phyloP scores from a whole-genome alignment of 164 flowering plant species.

The Vitis cinerea region DNA sequence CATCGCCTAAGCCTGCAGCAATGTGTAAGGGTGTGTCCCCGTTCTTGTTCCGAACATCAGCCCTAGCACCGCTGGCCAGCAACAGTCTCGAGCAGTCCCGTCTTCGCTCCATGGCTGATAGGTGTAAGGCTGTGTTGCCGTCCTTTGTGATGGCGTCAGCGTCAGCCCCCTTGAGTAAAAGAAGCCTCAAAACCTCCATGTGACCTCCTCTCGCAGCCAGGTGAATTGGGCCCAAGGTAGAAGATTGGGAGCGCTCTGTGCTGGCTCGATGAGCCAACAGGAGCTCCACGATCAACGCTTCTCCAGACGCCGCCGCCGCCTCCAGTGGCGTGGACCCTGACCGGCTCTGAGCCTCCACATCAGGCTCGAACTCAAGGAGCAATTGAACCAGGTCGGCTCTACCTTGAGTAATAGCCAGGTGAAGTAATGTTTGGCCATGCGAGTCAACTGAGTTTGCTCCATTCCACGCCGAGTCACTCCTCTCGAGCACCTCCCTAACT shows the following conservation, averaged over 20 bases:
- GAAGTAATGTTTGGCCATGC: conserved; percentile 58
- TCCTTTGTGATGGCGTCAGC: conserved; percentile 45
- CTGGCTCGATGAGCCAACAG: conserved; percentile 50
- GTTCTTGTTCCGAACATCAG: conserved; percentile 34
- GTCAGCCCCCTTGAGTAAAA: conserved; percentile 56
- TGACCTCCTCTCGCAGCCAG: conserved; percentile 60
- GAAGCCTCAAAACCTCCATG: conserved; percentile 53
- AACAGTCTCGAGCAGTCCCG: conserved; percentile 57
- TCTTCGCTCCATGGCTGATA: conserved; percentile 55
- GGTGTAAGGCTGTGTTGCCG: conserved; percentile 61
- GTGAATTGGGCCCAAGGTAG: conserved; percentile 55
- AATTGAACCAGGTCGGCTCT: conserved; percentile 70
- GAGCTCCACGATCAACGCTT: conserved; percentile 68
- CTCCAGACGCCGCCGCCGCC: conserved; percentile 56
- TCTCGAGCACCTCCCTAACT: conserved; percentile 63
- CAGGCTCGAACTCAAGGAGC: conserved; percentile 58
- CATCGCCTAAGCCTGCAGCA: conserved; percentile 60
- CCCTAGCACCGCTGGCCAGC: conserved; percentile 43
- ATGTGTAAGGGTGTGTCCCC: conserved; percentile 64
- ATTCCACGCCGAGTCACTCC: conserved; percentile 49
- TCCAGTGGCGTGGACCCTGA: conserved; percentile 60
- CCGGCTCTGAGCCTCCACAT: conserved; percentile 45
- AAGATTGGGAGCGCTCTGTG: conserved; percentile 40
- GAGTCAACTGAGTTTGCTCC: conserved; percentile 52
- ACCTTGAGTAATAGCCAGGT: conserved; percentile 54